A percentile compares a stretch with the other conserved stretches of the same genome.
These are phyloP conservation scores for Podospora bellae-mahoneyi DNA, from an alignment of 495 filamentous ascomycete genomes.

Conservation along the genomic window DNA sequence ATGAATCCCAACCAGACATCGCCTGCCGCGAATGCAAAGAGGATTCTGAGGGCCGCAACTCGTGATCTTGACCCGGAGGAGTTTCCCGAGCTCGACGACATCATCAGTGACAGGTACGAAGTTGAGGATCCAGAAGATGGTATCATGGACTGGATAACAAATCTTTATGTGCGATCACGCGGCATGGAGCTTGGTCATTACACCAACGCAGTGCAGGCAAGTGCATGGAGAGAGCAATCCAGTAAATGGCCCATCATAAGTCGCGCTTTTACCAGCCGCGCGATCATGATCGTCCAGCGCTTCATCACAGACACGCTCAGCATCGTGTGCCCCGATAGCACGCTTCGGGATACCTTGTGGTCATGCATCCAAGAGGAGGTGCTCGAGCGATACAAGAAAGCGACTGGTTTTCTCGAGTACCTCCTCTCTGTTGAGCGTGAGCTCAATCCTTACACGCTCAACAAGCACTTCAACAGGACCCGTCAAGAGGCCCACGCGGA, in stretches of 20 bases:
- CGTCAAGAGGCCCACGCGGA: slow-evolving; percentile 40
- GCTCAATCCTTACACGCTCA: slow-evolving; percentile 47
- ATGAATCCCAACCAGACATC: not conserved
- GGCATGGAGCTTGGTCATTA: slow-evolving; percentile 32
- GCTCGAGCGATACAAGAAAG: slow-evolving; percentile 39
- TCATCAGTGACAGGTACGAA: not conserved
- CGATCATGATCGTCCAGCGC: slow-evolving; percentile 46
- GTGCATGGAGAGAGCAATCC: slow-evolving; percentile 53
- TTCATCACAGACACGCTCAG: slow-evolving; percentile 46
- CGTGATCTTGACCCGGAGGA: not conserved
- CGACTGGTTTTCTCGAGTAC: slow-evolving; percentile 41
- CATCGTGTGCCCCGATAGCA: slow-evolving; percentile 30
- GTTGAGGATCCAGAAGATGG: not conserved
- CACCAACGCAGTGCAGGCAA: slow-evolving; percentile 37
- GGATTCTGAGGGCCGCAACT: not conserved
- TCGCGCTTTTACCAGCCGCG: slow-evolving; percentile 43
- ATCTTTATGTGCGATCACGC: slow-evolving; percentile 23
- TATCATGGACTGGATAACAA: slow-evolving; percentile 24
- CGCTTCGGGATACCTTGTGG: slow-evolving; percentile 38
- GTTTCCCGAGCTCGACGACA: slow-evolving; percentile 21
- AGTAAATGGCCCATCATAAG: slow-evolving; percentile 52
- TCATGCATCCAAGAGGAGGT: slow-evolving; percentile 40
- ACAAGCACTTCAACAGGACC: slow-evolving; percentile 52
- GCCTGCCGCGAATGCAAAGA: not conserved
- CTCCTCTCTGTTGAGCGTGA: slow-evolving; percentile 50